phyloP scores from a whole-genome alignment of 345 rosid genomes.

The Aquilaria yunnanensis region DNA sequence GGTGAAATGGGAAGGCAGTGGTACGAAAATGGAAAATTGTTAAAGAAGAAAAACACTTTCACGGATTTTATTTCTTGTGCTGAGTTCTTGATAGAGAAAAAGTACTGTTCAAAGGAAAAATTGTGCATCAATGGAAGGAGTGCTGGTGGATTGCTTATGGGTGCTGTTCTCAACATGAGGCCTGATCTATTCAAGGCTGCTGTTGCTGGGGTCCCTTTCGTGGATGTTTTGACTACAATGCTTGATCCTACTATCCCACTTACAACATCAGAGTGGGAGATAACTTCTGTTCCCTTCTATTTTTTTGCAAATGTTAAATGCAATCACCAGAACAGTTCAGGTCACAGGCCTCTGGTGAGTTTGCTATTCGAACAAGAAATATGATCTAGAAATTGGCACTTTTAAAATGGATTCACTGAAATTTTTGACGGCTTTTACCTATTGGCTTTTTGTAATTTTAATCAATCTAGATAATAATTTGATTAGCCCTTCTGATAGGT shows the following conservation, averaged over 20 bases:
- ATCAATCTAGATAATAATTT: neutral
- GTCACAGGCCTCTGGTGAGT: no score
- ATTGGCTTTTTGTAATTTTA: neutral
- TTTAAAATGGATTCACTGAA: no score
- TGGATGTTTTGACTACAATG: constrained; percentile 93
- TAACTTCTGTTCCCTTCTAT: constrained; percentile 15
- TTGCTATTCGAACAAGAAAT: neutral
- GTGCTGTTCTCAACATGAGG: constrained; percentile 95
- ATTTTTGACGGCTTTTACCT: neutral
- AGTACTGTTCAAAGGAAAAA: constrained; percentile 72
- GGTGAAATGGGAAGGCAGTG: no score
- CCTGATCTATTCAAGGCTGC: constrained; percentile 92
- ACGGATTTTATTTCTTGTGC: constrained; percentile 84
- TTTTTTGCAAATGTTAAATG: neutral
- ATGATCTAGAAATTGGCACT: no score
- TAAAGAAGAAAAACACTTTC: constrained; percentile 85
- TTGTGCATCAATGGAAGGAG: constrained; percentile 88
- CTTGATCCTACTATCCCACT: constrained; percentile 94
- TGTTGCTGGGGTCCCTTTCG: constrained; percentile 92
- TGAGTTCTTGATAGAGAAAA: constrained; percentile 58
- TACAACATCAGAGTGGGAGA: constrained; percentile 99
- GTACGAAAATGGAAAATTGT: constrained; percentile 81
- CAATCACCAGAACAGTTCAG: neutral
- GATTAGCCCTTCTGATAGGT: neutral
- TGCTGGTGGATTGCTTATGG: constrained; percentile 93